These are phyloP conservation scores for Nicotiana rustica DNA, from an alignment of 305 asterid species.

Conservation along the genomic window DNA sequence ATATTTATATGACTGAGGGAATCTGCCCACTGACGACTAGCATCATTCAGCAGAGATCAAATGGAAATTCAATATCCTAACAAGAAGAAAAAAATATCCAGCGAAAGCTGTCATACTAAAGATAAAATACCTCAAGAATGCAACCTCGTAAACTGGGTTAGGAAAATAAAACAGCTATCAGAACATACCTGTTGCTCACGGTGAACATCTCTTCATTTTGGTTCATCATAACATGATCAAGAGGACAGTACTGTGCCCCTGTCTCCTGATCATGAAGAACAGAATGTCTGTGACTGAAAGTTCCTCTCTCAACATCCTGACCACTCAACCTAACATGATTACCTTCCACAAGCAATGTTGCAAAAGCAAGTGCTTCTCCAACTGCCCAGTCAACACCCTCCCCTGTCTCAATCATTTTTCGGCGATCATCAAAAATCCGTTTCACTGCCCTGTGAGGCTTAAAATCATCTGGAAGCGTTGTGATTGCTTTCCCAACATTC, in stretches of 20 bases:
- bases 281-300: slow-evolving; percentile 94
- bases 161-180: slow-evolving; percentile 33
- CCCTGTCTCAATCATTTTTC: slow-evolving; percentile 89
- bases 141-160: slow-evolving; percentile 7
- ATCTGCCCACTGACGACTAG: not conserved
- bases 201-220: slow-evolving; percentile 96
- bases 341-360: slow-evolving; percentile 91
- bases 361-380: slow-evolving; percentile 96
- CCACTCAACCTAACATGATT: slow-evolving; percentile 98
- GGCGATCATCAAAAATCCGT: slow-evolving; percentile 83
- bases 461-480: slow-evolving; percentile 78
- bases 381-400: slow-evolving; percentile 98
- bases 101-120: slow-evolving; percentile 28
- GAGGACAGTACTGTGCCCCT: slow-evolving; percentile 78
- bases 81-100: not conserved
- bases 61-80: not conserved
- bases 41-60: slow-evolving; percentile 28
- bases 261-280: slow-evolving; percentile 93
- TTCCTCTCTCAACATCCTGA: slow-evolving; percentile 96
- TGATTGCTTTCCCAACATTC: slow-evolving; percentile 89
- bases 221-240: slow-evolving; percentile 81
- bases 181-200: slow-evolving; percentile 83
- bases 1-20: not conserved
- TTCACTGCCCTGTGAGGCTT: slow-evolving; percentile 88
- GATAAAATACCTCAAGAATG: slow-evolving; percentile 4